These are phyloP conservation scores for Cairneyella variabilis DNA, from an alignment of 495 filamentous ascomycete species.

Conservation along the genomic window DNA sequence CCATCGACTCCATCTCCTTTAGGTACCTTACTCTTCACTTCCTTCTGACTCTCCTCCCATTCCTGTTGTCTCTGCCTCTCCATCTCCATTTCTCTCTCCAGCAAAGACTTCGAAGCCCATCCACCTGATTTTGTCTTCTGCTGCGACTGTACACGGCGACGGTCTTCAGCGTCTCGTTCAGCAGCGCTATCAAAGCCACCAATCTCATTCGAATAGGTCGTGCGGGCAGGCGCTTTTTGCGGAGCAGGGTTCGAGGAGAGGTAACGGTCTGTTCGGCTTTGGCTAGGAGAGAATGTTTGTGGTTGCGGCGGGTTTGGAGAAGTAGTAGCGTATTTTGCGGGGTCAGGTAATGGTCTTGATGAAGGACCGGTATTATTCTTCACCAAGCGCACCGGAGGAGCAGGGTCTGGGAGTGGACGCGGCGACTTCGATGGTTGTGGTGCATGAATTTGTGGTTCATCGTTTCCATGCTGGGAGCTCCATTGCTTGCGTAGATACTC, in stretches of 20 bases:
- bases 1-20: constrained; percentile 45
- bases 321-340: constrained; percentile 35
- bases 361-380: constrained; percentile 28
- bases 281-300: constrained; percentile 24
- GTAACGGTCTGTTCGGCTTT: constrained; percentile 41
- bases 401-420: constrained; percentile 26
- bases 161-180: constrained; percentile 68
- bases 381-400: constrained; percentile 14
- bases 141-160: constrained; percentile 58
- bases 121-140: constrained; percentile 68
- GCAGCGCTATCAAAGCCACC: constrained; percentile 41
- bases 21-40: constrained; percentile 54
- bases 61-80: constrained; percentile 90
- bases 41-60: constrained; percentile 90
- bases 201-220: constrained; percentile 56
- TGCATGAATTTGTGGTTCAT: constrained; percentile 32
- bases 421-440: constrained; percentile 40
- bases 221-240: constrained; percentile 26
- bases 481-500: constrained; percentile 70
- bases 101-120: constrained; percentile 74
- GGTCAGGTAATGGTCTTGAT: constrained; percentile 49
- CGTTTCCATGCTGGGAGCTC: constrained; percentile 47
- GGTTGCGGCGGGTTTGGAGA: constrained; percentile 7
- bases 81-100: constrained; percentile 94
- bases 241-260: constrained; percentile 39